Evolutionary conservation across 371 early-diverging fungal species (phyloP), one percentile per base, ranked within the genome.

Genomic region (Mucor sp.): DNA sequence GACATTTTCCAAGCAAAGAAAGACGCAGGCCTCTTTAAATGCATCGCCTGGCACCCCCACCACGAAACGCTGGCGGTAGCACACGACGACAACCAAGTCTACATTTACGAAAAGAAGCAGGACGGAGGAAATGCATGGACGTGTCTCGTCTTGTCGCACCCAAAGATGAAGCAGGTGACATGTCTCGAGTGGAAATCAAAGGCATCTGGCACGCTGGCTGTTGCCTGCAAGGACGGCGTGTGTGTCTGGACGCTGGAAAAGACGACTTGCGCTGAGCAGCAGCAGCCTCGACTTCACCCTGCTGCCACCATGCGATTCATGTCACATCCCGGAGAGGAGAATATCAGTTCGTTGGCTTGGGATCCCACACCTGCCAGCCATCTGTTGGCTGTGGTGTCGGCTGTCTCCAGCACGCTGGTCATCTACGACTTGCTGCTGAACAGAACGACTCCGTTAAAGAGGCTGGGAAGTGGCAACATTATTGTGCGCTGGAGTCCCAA

Each of bases 21-120:
- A 19, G 37, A 70, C n/a, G n/a, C 50, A 35, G 53, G 53, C 19
- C 23, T 47, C 3, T 62, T 74, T 35, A 62, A 63, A 25, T 39
- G 55, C 8, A 63, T 88, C 11, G 85, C 87, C 0, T 88, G 88
- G 89, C 90, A 90, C 50, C 85, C 81, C 15, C 78, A 82, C 56
- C 66, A 71, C 25, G 78, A 83, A 3, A 69, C 82, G 6, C 32
- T 90, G 17, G 89, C 89, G 0, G 59, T 87, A 30, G 85, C 79
- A 8, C 78, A 82, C 32, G 60, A 80, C 28, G 78, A 85, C 35
- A 71, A 85, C 61, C 55, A 62, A 23, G 74, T 90, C 2, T 81
- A 82, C 63, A 48, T 90, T 23, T 87, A 85, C 64, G 80, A 87
- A 67, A 41, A 76, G 27, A 66, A 71, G 44, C 9, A 35, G 12